These are phyloP conservation scores for Lactarius hatsudake DNA, from an alignment of 768 basidiomycete species.

Conservation along the genomic window DNA sequence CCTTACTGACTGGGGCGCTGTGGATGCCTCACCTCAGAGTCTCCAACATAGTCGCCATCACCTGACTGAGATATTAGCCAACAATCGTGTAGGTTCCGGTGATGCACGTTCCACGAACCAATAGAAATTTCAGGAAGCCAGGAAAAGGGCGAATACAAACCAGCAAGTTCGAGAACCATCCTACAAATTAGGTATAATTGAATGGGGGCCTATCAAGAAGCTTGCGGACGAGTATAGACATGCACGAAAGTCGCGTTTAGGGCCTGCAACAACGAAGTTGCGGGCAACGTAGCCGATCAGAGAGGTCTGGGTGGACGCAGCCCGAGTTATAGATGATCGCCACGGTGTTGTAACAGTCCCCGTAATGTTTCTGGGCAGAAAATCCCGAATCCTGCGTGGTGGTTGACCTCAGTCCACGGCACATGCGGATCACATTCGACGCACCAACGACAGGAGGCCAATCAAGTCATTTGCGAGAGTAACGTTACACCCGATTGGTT, in stretches of 20 bases:
- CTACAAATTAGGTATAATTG: slow-evolving; percentile 15
- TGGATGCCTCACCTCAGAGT: slow-evolving; percentile 11
- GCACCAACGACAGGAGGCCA: slow-evolving; percentile 7
- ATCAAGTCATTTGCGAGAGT: neutral
- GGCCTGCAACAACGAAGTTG: slow-evolving; percentile 6
- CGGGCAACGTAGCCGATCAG: slow-evolving; percentile 18
- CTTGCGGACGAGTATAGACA: slow-evolving; percentile 6
- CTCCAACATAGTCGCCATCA: slow-evolving; percentile 4
- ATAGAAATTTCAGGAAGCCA: slow-evolving; percentile 10
- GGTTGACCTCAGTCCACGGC: neutral
- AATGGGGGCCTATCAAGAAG: slow-evolving; percentile 5
- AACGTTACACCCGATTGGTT: slow-evolving; percentile 7
- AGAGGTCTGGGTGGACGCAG: slow-evolving; percentile 12
- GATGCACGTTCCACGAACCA: slow-evolving; percentile 15
- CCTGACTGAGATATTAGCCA: slow-evolving; percentile 8
- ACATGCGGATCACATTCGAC: neutral
- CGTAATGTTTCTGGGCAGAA: slow-evolving; percentile 4
- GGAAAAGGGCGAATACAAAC: neutral
- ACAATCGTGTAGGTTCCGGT: neutral
- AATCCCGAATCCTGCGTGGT: neutral
- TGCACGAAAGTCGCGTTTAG: slow-evolving; percentile 14
- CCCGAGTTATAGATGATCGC: slow-evolving; percentile 15
- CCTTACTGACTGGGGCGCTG: neutral
- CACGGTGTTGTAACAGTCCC: slow-evolving; percentile 5
- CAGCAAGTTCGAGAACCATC: slow-evolving; percentile 7